Conservation (phyloP, 2,329 filamentous ascomycete species). For the Nemania diffusa region DNA sequence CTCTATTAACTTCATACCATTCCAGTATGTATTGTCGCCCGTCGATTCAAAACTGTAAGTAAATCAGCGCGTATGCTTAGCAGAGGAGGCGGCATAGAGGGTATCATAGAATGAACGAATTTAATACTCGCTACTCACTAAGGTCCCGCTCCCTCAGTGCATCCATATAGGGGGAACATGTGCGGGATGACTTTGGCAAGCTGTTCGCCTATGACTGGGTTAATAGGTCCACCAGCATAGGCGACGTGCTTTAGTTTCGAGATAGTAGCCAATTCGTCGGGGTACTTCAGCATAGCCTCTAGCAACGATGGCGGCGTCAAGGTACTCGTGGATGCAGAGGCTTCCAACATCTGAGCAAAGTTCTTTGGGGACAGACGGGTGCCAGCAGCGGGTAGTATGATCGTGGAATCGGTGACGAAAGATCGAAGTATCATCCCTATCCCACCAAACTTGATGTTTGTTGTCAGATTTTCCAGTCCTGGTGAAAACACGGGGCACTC, state of each 20-base stretch:
- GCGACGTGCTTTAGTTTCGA: slow-evolving; percentile 39
- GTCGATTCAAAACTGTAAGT: slow-evolving; percentile 37
- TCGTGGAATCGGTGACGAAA: slow-evolving; percentile 22
- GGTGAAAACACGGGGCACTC: not conserved
- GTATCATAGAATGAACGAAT: not conserved
- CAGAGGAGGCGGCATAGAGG: not conserved
- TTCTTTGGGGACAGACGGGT: slow-evolving; percentile 38
- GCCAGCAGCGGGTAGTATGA: slow-evolving; percentile 41
- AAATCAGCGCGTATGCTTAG: not conserved
- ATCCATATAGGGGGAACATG: slow-evolving; percentile 40
- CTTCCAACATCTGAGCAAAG: slow-evolving; percentile 39
- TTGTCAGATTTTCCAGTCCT: slow-evolving; percentile 11
- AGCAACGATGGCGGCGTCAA: slow-evolving; percentile 39
- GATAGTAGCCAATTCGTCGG: slow-evolving; percentile 34
- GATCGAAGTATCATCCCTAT: slow-evolving; percentile 27
- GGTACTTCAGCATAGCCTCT: slow-evolving; percentile 41
- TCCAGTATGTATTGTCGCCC: slow-evolving; percentile 40
- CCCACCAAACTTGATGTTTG: slow-evolving; percentile 30
- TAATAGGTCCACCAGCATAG: slow-evolving; percentile 43
- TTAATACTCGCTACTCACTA: slow-evolving; percentile 23
- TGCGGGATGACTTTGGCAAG: slow-evolving; percentile 39
- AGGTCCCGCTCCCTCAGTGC: slow-evolving; percentile 40
- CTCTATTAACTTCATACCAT: slow-evolving; percentile 45
- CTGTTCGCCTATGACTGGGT: slow-evolving; percentile 38
- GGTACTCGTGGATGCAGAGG: slow-evolving; percentile 27